Conservation (phyloP, 2,329 filamentous ascomycete species). For the Nigrospora osmanthi region DNA sequence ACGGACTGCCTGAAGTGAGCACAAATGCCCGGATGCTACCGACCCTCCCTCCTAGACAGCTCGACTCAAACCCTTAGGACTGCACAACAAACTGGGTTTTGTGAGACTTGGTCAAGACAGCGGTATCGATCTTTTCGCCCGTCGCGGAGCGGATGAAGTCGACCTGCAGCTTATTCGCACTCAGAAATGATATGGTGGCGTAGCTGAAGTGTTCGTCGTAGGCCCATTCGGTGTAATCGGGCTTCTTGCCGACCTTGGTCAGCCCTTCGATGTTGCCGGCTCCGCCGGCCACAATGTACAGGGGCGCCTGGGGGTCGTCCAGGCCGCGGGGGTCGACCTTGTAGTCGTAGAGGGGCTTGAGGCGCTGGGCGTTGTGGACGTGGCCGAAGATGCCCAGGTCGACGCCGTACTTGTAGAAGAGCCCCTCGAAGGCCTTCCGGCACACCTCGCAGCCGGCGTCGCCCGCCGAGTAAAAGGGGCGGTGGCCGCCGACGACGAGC, state of each 20-base stretch:
- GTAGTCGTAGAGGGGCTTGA: constrained; percentile 30
- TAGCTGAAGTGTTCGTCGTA: constrained; percentile 46
- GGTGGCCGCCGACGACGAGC: constrained; percentile 37
- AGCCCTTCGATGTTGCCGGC: constrained; percentile 50
- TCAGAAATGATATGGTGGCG: constrained; percentile 36
- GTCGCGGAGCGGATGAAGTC: constrained; percentile 42
- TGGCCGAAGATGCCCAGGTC: constrained; percentile 50
- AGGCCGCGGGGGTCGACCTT: constrained; percentile 26
- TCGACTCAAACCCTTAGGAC: constrained; percentile 2
- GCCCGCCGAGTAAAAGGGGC: constrained; percentile 38
- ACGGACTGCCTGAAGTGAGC: too few species aligned
- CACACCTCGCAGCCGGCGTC: constrained; percentile 32
- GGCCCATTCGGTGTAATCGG: constrained; percentile 36
- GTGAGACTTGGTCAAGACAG: constrained; percentile 40
- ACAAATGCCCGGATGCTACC: too few species aligned
- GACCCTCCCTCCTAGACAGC: not conserved
- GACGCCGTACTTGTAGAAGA: constrained; percentile 48
- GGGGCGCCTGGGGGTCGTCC: constrained; percentile 31
- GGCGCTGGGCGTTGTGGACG: constrained; percentile 50
- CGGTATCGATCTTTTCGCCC: constrained; percentile 38
- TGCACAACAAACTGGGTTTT: constrained; percentile 34
- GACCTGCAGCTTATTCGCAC: constrained; percentile 36
- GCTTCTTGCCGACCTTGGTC: constrained; percentile 29
- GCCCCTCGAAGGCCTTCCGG: constrained; percentile 42
- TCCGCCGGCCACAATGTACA: constrained; percentile 49